These are phyloP conservation scores for Penicillium verrucosum DNA, from an alignment of 2,329 filamentous ascomycete genomes.

Conservation along the genomic window DNA sequence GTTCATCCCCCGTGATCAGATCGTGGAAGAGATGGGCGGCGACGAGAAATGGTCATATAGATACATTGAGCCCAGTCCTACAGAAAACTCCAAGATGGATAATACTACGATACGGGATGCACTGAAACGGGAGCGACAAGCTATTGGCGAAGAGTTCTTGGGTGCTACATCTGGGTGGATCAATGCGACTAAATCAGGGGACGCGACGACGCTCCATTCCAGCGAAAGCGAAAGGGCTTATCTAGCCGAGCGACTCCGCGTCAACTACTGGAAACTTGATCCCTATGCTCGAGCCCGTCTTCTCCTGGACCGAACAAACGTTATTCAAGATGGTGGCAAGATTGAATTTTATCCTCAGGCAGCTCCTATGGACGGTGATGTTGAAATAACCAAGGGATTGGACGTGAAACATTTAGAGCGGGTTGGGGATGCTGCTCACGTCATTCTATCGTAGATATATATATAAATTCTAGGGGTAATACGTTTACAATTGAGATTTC, in stretches of 20 bases:
- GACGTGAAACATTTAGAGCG: conserved; percentile 14
- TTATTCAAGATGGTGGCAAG: conserved; percentile 64
- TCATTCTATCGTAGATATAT: neutral
- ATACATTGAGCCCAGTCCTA: conserved; percentile 70
- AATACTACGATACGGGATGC: conserved; percentile 60
- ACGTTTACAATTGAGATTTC: neutral
- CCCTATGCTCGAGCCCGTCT: conserved; percentile 77
- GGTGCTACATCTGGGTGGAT: conserved; percentile 72
- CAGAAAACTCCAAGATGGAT: conserved; percentile 73
- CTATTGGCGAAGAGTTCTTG: conserved; percentile 71
- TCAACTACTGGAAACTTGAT: conserved; percentile 86
- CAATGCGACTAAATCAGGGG: conserved; percentile 44
- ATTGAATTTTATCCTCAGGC: conserved; percentile 64
- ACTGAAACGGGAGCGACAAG: conserved; percentile 60
- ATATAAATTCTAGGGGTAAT: neutral
- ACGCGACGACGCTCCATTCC: conserved; percentile 43
- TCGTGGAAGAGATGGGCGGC: conserved; percentile 78
- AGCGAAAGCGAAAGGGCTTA: conserved; percentile 57
- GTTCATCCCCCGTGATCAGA: conserved; percentile 66
- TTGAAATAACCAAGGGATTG: conserved; percentile 2
- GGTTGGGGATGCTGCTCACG: neutral
- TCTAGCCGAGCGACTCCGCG: conserved; percentile 61
- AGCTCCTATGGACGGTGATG: neutral
- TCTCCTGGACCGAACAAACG: conserved; percentile 73
- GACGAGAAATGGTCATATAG: conserved; percentile 76